Evolutionary conservation across 768 basidiomycete genomes (phyloP).

Genomic region (Artomyces pyxidatus): DNA sequence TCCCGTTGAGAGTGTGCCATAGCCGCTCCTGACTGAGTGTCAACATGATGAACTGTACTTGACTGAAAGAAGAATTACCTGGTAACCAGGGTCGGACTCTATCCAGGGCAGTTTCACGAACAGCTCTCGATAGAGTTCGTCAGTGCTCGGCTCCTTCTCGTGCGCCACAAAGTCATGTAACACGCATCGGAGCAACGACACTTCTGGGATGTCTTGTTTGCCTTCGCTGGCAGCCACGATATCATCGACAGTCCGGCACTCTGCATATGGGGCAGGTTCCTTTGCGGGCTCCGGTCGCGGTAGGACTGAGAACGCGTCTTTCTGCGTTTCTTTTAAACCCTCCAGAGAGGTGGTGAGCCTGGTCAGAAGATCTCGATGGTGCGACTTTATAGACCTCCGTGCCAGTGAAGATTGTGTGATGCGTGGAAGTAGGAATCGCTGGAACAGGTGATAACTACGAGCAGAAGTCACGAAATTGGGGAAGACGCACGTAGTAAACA

Average conservation of each 20-base stretch:
- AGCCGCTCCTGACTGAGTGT: slow-evolving; percentile 31
- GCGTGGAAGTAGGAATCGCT: slow-evolving; percentile 67
- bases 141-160: slow-evolving; percentile 38
- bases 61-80: slow-evolving; percentile 32
- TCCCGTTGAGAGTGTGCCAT: slow-evolving; percentile 53
- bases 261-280: slow-evolving; percentile 37
- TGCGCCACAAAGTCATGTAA: slow-evolving; percentile 39
- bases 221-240: slow-evolving; percentile 20
- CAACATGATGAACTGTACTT: not conserved
- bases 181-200: slow-evolving; percentile 58
- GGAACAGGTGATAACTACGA: not conserved
- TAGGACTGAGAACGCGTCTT: slow-evolving; percentile 45
- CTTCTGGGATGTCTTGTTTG: slow-evolving; percentile 32
- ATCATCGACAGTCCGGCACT: slow-evolving; percentile 39
- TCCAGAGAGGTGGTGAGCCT: slow-evolving; percentile 48
- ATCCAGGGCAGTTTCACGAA: slow-evolving; percentile 56
- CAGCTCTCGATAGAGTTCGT: slow-evolving; percentile 51
- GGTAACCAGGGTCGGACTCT: slow-evolving; percentile 42
- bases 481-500: slow-evolving; percentile 53
- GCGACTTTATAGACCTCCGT: slow-evolving; percentile 49
- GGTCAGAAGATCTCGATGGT: slow-evolving; percentile 49
- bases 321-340: slow-evolving; percentile 48
- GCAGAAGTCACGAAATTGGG: not conserved
- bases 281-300: slow-evolving; percentile 44
- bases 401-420: slow-evolving; percentile 52